Conservation (phyloP, 176 grass and related monocot species). For the Thinopyrum elongatum region DNA sequence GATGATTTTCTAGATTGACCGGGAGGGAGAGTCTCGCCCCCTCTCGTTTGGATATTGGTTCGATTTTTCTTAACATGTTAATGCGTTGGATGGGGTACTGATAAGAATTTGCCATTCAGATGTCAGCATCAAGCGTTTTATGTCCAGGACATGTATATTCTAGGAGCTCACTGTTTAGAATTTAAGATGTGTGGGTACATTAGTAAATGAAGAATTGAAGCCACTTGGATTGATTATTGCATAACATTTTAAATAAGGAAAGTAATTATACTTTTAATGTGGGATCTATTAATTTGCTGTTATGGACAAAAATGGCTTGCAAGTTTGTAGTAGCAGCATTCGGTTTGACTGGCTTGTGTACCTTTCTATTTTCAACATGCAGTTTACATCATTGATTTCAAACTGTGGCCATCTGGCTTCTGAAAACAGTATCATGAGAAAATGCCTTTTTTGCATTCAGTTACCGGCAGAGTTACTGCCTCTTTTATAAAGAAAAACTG, state of each 20-base stretch:
- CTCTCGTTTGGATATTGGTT: conserved; percentile 9
- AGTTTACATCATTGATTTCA: background rate
- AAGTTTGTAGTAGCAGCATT: background rate
- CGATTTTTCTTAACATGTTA: background rate
- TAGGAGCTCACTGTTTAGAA: background rate
- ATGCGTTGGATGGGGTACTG: background rate
- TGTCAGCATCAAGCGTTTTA: background rate
- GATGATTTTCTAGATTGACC: background rate
- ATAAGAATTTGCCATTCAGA: background rate
- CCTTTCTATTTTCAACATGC: background rate
- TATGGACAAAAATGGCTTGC: background rate
- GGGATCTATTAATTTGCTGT: background rate
- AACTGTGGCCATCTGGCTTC: background rate
- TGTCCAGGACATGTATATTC: background rate
- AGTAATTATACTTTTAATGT: conserved; percentile 2
- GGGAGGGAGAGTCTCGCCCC: too few relatives aligned
- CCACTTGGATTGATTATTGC: background rate
- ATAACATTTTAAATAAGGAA: background rate
- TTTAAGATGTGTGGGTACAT: background rate
- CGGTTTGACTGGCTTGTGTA: background rate
- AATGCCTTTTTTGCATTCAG: background rate
- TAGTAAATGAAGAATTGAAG: background rate
- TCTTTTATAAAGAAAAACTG: conserved; percentile 5
- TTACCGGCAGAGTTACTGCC: background rate
- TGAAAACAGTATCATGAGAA: background rate